These are phyloP conservation scores for Nematocida ironsii DNA, from an alignment of 371 early-diverging fungal species.

Conservation along the genomic window DNA sequence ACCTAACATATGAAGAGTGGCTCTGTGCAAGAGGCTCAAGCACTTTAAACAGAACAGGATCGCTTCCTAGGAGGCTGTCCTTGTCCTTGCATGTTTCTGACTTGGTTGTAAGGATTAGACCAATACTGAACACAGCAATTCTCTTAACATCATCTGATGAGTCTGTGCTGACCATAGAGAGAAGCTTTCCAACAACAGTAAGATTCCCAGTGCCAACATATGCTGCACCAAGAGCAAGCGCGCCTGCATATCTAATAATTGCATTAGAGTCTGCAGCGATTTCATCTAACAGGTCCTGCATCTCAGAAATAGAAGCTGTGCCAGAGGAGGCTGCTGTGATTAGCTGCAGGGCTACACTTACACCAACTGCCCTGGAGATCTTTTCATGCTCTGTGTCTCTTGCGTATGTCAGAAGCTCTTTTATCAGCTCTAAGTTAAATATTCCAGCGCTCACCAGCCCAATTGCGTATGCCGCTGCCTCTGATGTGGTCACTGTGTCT, in stretches of 20 bases:
- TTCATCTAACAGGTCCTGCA: slow-evolving; percentile 22
- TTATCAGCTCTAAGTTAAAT: neutral
- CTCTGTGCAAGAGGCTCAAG: slow-evolving; percentile 91
- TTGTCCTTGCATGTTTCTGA: neutral
- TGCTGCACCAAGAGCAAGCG: slow-evolving; percentile 88
- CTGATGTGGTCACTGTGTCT: slow-evolving; percentile 84
- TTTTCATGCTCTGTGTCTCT: slow-evolving; percentile 56
- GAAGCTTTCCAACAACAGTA: slow-evolving; percentile 77
- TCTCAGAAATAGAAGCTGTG: neutral
- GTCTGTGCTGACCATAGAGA: slow-evolving; percentile 85
- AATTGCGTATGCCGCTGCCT: slow-evolving; percentile 91
- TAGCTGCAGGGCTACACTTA: slow-evolving; percentile 26
- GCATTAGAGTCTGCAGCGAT: slow-evolving; percentile 80
- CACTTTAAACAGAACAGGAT: slow-evolving; percentile 85
- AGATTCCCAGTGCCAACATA: slow-evolving; percentile 93
- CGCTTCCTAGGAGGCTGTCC: slow-evolving; percentile 69
- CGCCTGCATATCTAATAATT: slow-evolving; percentile 85
- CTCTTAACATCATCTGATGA: slow-evolving; percentile 95
- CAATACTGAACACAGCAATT: slow-evolving; percentile 89
- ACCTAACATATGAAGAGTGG: slow-evolving; percentile 93
- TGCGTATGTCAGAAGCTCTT: slow-evolving; percentile 45
- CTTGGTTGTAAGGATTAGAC: slow-evolving; percentile 75
- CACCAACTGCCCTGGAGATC: slow-evolving; percentile 48
- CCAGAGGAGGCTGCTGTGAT: slow-evolving; percentile 21
- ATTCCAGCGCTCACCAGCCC: slow-evolving; percentile 87